Evolutionary conservation across 2,329 filamentous ascomycete species (phyloP).

Genomic region (Fusarium robinianum): DNA sequence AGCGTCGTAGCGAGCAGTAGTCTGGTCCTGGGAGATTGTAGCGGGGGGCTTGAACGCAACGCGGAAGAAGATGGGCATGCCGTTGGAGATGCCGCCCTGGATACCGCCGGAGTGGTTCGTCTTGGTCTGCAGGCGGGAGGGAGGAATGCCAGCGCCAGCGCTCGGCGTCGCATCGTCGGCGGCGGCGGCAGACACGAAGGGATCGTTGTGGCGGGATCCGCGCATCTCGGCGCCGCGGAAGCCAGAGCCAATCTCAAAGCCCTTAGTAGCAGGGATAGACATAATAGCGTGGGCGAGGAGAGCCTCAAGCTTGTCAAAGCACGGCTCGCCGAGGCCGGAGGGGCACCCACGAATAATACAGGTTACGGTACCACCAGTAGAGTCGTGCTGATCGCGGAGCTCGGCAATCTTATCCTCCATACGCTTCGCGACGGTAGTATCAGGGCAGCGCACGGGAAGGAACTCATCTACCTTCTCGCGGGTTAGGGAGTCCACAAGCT

Average conservation of each 20-base stretch:
- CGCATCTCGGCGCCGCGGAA: slow-evolving; percentile 86
- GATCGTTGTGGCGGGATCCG: slow-evolving; percentile 90
- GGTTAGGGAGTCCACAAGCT: slow-evolving; percentile 63
- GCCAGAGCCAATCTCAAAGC: slow-evolving; percentile 92
- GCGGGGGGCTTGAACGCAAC: slow-evolving; percentile 94
- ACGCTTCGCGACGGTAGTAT: slow-evolving; percentile 62
- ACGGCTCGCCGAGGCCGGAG: slow-evolving; percentile 86
- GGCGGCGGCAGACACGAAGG: slow-evolving; percentile 49
- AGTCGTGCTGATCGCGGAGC: slow-evolving; percentile 79
- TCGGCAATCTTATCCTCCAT: slow-evolving; percentile 83
- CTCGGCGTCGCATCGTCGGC: slow-evolving; percentile 49
- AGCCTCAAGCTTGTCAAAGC: slow-evolving; percentile 95
- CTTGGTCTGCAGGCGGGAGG: slow-evolving; percentile 69
- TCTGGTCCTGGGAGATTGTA: slow-evolving; percentile 88
- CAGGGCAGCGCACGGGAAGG: slow-evolving; percentile 86
- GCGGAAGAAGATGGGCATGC: slow-evolving; percentile 90
- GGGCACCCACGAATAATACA: slow-evolving; percentile 90
- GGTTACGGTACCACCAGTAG: slow-evolving; percentile 92
- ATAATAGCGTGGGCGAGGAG: slow-evolving; percentile 92
- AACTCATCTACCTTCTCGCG: slow-evolving; percentile 74
- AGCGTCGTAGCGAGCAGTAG: slow-evolving; percentile 79
- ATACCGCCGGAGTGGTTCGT: slow-evolving; percentile 96
- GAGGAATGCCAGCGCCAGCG: slow-evolving; percentile 51
- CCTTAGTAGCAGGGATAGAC: slow-evolving; percentile 92
- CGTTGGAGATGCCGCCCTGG: slow-evolving; percentile 94